Conservation (phyloP, 2,329 filamentous ascomycete genomes). For the Trichoderma sp. region DNA sequence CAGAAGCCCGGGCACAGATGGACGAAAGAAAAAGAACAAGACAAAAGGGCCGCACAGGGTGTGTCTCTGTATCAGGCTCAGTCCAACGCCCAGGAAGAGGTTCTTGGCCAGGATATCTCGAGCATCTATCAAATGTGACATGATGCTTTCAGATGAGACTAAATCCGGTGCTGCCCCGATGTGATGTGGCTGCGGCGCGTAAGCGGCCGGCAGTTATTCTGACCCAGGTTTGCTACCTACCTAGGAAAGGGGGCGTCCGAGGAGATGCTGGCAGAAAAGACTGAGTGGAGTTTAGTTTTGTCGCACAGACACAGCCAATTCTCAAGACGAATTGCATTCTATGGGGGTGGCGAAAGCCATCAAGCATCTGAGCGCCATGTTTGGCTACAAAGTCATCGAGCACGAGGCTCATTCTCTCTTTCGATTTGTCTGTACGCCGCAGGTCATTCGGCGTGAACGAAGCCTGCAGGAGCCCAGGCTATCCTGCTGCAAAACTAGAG, state of each 20-base stretch:
- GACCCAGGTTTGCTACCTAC: background rate
- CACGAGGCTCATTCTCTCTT: background rate
- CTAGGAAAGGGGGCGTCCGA: constrained; percentile 11
- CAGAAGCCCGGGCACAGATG: background rate
- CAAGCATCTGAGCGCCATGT: background rate
- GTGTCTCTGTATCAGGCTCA: constrained; percentile 11
- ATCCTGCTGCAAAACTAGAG: background rate
- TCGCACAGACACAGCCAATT: background rate
- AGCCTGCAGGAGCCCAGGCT: background rate
- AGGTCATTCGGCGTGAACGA: background rate
- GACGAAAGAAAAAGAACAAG: background rate
- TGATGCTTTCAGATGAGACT: constrained; percentile 16
- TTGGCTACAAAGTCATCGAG: background rate
- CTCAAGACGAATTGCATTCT: background rate
- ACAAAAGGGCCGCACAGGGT: constrained; percentile 1
- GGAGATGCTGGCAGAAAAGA: constrained; percentile 2
- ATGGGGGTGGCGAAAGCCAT: background rate
- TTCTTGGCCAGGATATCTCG: constrained; percentile 4
- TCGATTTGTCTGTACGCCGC: background rate
- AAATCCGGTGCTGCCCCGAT: constrained; percentile 18
- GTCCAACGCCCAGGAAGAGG: background rate
- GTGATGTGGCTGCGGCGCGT: constrained; percentile 18
- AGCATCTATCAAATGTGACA: constrained; percentile 20
- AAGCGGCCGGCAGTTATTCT: constrained; percentile 18
- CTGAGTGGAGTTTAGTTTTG: background rate